phyloP scores from a whole-genome alignment of 441 rosid genomes.

The Euphorbia schlechtendalii region DNA sequence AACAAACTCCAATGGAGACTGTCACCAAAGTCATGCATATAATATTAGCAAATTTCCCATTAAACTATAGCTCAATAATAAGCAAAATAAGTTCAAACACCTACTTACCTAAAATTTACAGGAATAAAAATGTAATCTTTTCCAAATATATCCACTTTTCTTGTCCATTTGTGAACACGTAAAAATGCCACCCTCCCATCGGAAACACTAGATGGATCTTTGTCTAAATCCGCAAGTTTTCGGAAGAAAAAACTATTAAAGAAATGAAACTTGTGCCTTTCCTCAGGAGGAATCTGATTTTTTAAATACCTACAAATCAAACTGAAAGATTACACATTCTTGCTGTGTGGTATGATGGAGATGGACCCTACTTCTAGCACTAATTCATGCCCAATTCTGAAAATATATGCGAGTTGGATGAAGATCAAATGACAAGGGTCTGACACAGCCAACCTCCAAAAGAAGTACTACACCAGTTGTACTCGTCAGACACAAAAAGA shows the following conservation, averaged over 20 bases:
- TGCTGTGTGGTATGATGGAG: conserved; percentile 1
- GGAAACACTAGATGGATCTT: conserved; percentile 59
- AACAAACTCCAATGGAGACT: conserved; percentile 91
- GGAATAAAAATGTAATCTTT: conserved; percentile 93
- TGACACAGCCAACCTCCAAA: neutral
- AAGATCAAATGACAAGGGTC: neutral
- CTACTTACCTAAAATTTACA: conserved; percentile 73
- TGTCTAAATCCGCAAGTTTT: conserved; percentile 90
- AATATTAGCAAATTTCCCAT: conserved; percentile 21
- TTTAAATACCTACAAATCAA: conserved; percentile 57
- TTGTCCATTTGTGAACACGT: conserved; percentile 95
- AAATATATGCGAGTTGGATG: neutral
- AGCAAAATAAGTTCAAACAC: conserved; percentile 2
- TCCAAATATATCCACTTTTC: conserved; percentile 76
- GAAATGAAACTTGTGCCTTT: conserved; percentile 64
- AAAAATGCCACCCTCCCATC: conserved; percentile 80
- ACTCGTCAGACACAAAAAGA: neutral
- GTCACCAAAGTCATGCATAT: conserved; percentile 22
- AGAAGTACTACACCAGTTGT: neutral
- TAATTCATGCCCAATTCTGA: neutral
- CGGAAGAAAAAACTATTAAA: conserved; percentile 95
- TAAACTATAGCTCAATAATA: conserved; percentile 1
- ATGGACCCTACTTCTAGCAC: neutral
- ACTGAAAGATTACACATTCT: too few species aligned
- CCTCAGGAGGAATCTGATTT: conserved; percentile 51